Base-by-base conservation (phyloP, 495 filamentous ascomycete species). In the Penicillium ochrochloron region DNA sequence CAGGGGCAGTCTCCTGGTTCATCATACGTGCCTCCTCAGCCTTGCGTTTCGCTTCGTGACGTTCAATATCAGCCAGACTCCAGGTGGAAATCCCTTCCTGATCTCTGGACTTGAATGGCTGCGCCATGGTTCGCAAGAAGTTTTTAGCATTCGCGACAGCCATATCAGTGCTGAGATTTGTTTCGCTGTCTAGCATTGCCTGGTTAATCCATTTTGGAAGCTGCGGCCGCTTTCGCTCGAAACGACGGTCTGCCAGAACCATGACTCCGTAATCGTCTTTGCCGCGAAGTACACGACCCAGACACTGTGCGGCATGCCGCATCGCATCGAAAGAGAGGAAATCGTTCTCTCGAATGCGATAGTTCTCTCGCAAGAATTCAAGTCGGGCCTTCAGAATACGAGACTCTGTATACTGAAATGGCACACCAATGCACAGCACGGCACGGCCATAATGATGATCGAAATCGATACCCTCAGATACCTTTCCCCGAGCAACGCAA, bases 201-300 rank as follows among this genome's bases (percentile, higher is more conserved):
- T 95, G 90, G 68, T 89, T 91, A 75, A 99, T 99, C 96, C 96
- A 99, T 73, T 96, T 96, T 1, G 96, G 96, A 55, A 99, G 82
- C 77, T 99, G 96, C 14, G 70, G 82, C 31, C 94, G 85, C 77
- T 97, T 98, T 79, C 91, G 90, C 73, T 89, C 85, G 78, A 97
- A 99, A 8, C 96, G 85, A 12, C 90, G 85, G 75, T 99, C 96
- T 17, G 96, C 96, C 19, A 99, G 79, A 14, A 99, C 93, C 95
- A 99, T 99, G 75, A 98, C 89, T 3, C 96, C 96, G 78, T 99
- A 99, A 74, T 99, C 95, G 73, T 98, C 95, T 75, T 99, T 99
- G 37, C 95, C 96, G 63, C 96, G 86, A 29, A 99, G 82, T 19
- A 99, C 96, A 71, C 96, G 94, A 25, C 96, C 96, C 0, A 99